phyloP scores from a whole-genome alignment of 2,329 filamentous ascomycete genomes.

The Dendryphion nanum region DNA sequence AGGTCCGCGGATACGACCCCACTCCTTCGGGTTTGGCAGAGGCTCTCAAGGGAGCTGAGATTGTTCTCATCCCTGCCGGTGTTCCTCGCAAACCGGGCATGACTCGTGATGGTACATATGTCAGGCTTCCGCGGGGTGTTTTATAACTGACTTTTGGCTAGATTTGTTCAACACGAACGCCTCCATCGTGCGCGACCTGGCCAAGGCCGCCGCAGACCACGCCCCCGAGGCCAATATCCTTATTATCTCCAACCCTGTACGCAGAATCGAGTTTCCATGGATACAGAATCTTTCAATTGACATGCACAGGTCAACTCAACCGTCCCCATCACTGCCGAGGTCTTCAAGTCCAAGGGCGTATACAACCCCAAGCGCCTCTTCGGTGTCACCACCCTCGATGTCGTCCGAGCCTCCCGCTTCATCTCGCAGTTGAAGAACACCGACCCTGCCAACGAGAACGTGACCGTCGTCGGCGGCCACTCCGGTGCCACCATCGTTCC shows the following conservation, averaged over 20 bases:
- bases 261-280: conserved; percentile 19
- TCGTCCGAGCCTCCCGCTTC: conserved; percentile 96
- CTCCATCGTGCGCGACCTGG: conserved; percentile 96
- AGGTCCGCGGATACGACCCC: conserved; percentile 85
- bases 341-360: conserved; percentile 92
- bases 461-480: conserved; percentile 96
- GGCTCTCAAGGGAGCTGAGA: conserved; percentile 82
- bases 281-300: not conserved
- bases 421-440: conserved; percentile 90
- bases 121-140: conserved; percentile 1
- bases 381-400: conserved; percentile 98
- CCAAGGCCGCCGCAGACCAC: conserved; percentile 87
- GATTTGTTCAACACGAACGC: conserved; percentile 99
- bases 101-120: conserved; percentile 78
- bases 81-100: conserved; percentile 99
- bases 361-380: conserved; percentile 99
- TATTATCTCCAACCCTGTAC: conserved; percentile 93
- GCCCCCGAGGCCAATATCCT: conserved; percentile 92
- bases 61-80: conserved; percentile 96
- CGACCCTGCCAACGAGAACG: conserved; percentile 89
- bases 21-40: conserved; percentile 71
- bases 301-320: conserved; percentile 81
- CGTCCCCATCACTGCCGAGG: conserved; percentile 94
- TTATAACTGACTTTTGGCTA: conserved; percentile 28
- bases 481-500: conserved; percentile 98